Evolutionary conservation across 805 yeast genomes (phyloP), one percentile per base, ranked within the genome.

Genomic region (Komagataella kurtzmanii): DNA sequence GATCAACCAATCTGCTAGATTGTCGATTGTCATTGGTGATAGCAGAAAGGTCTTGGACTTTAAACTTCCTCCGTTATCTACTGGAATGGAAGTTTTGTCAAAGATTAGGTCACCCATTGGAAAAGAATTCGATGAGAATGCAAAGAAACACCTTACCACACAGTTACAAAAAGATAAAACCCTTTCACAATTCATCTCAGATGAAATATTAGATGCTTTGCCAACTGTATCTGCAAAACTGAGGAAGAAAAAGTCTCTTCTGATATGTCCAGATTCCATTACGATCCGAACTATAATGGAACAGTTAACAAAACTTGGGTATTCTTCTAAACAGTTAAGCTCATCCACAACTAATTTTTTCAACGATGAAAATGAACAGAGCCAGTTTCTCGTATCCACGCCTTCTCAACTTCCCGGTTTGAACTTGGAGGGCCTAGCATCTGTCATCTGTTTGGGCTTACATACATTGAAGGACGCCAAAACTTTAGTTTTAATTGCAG

Each of bases 401-500:
- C 17, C 61, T 0, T 56, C 59, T 19, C 45, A 59, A 3, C 49
- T 67, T 8, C 49, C 58, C 2, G 69, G 71, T 5, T 14, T 64
- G 18, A 53, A 61, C 1, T 58, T 67, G 49, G 55, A 59, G 30
- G 61, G 61, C 2, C 52, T 66, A n/a, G 52, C 58, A 7, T 53
- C 58, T 6, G 56, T 64, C 1, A 50, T 68, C 14, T 54, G 63
- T 19, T 54, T 67, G 5, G 72, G 72, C 2, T 51, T 63, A 7
- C 69, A 68, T 50, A 53, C 66, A 1, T 55, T 68, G 7, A 57
- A 60, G 48, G 60, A 55, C 45, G 24, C 53, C 3, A 48, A 57
- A 1, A 51, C 54, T 7, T 57, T 68, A 46, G 57, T 59, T 2
- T 53, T 54, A 17, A 48, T 67, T 1, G 55, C 58, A 0, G 65